Conservation (phyloP, 2,329 filamentous ascomycete genomes). For the Pseudogymnoascus sp. region DNA sequence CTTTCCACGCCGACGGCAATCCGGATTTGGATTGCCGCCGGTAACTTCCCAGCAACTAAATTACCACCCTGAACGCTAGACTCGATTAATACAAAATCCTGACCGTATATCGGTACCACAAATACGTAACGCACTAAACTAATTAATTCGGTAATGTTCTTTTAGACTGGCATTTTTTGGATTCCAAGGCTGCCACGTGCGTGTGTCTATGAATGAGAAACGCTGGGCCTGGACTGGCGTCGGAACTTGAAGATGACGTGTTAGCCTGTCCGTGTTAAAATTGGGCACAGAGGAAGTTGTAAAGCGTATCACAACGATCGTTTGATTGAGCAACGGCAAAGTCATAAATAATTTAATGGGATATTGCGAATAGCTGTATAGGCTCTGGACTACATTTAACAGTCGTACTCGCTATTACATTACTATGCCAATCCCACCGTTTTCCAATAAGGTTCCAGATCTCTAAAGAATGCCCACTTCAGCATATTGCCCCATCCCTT, state of each 20-base stretch:
- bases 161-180: not conserved
- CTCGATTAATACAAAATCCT: not conserved
- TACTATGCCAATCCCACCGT: not conserved
- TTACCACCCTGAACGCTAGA: too few species aligned
- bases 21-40: not conserved
- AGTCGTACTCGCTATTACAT: not conserved
- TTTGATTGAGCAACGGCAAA: not conserved
- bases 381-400: not conserved
- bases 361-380: not conserved
- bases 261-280: not conserved
- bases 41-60: too few species aligned
- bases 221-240: not conserved
- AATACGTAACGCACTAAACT: not conserved
- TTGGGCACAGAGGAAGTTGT: not conserved
- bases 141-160: not conserved
- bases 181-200: not conserved
- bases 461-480: slow-evolving; percentile 40
- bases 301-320: not conserved
- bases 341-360: not conserved
- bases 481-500: slow-evolving; percentile 36
- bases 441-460: slow-evolving; percentile 28
- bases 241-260: not conserved
- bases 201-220: not conserved
- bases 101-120: not conserved
- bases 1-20: not conserved